These are phyloP conservation scores for Zasmidium angulare DNA, from an alignment of 2,329 filamentous ascomycete genomes.

Conservation along the genomic window DNA sequence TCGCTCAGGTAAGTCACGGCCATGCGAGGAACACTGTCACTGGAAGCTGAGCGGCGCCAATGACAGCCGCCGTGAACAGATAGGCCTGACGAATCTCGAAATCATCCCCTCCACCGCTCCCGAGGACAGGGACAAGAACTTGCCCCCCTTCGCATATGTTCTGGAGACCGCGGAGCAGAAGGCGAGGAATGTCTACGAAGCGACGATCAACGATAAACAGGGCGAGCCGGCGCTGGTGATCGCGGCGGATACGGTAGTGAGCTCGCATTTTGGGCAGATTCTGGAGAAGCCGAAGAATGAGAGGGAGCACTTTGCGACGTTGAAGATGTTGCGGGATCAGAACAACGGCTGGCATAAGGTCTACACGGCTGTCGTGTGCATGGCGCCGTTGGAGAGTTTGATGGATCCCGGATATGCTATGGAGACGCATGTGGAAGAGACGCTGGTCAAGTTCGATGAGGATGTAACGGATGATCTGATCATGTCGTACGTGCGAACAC, in stretches of 20 bases:
- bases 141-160: constrained; percentile 88
- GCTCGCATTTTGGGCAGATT: constrained; percentile 71
- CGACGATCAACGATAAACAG: constrained; percentile 57
- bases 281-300: constrained; percentile 88
- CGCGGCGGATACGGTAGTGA: constrained; percentile 59
- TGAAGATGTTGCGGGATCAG: constrained; percentile 77
- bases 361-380: constrained; percentile 79
- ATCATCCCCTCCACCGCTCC: constrained; percentile 78
- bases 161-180: constrained; percentile 82
- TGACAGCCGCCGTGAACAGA: constrained; percentile 45
- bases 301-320: constrained; percentile 78
- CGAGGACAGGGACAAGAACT: constrained; percentile 79
- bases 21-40: constrained; percentile 1
- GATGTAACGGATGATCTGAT: constrained; percentile 77
- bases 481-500: constrained; percentile 73
- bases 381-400: constrained; percentile 79
- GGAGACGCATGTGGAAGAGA: constrained; percentile 83
- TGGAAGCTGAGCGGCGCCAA: constrained; percentile 23
- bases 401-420: constrained; percentile 82
- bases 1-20: constrained; percentile 60
- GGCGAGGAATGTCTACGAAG: constrained; percentile 69
- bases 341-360: constrained; percentile 66
- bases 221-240: constrained; percentile 45
- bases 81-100: constrained; percentile 80
- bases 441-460: constrained; percentile 79